Evolutionary conservation across 164 flowering plant genomes (phyloP), one percentile per base, ranked within the genome.

Genomic region (Euptelea pleiosperma): DNA sequence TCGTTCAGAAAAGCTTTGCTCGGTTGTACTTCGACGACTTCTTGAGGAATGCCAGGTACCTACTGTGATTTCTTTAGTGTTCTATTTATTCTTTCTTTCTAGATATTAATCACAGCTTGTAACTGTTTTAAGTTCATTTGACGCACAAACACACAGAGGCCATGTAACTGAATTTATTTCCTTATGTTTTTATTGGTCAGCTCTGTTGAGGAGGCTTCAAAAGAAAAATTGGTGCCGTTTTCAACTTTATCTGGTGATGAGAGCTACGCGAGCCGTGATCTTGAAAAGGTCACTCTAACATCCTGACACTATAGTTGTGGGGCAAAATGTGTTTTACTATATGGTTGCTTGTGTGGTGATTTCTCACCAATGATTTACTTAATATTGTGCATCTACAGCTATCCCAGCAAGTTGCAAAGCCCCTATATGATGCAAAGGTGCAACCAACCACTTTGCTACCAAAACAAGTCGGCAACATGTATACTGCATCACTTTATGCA

Each of bases 1-100:
- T 94, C 75, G 98, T 94, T 52, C 99, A 94, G 75, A 94, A 94
- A 81, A 94, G 99, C 72, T 91, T 91, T 79, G 87, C 98, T 47
- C 82, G 98, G 36, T 70, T 94, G 71, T 43, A 69, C 51, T 91
- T 74, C 79, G 80, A 81, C 61, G 99, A 94, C 64, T 81, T 75
- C 67, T 35, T 75, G 76, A 87, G 89, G 61, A 81, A 78, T 64
- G 91, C 97, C 65, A 89, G 96, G 99, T 94, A 52, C 8, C 19
- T 41, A 11, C 24, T 55, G 34, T 6, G 10, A 30, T 22, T 8
- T 4, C 25, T 21, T 14, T 15, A 35, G 26, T 14, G 11, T 22
- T 47, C 43, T 33, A 22, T 8, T 42, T 36, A 26, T 25, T 15
- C 50, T 6, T 30, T 8, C 22, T 28, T 35, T 46, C 2, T 48